Evolutionary conservation across 1,284 basidiomycete species (phyloP), one percentile per base, ranked within the genome.

Genomic region (Ustilago xerochloae): DNA sequence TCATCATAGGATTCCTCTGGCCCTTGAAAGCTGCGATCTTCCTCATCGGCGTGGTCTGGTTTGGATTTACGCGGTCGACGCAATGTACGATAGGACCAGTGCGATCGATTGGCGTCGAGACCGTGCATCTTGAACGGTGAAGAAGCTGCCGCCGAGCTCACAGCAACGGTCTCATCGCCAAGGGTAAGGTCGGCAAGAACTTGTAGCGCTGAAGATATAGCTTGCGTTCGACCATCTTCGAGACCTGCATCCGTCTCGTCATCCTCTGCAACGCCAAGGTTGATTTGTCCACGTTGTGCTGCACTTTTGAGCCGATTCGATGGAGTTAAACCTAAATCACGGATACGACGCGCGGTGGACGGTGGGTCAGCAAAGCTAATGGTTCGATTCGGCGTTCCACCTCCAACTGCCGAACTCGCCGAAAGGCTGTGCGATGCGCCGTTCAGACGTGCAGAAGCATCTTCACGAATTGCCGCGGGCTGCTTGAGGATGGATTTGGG

Each of bases 301-400:
- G 53, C n/a, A 30, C 12, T 30, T 47, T n/a, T 52, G 15, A 13
- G 46, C 20, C 48, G 60, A 2, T 51, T 28, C 20, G 56, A 59
- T 1, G 51, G 38, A 64, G 67, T 45, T 22, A 70, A 70, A 63
- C 56, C 66, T 28, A 63, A 28, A 52, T 63, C 48, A 47, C 57
- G 67, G 39, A 45, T 39, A 36, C n/a, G n/a, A n/a, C 52, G 67
- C 49, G 47, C 39, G 20, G 60, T 55, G 7, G 41, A 51, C 15
- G 70, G 63, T 48, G 64, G 64, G 60, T 73, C 70, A 15, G 56
- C 70, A 51, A 73, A 73, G 61, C 70, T 73, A 33, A 73, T 73
- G 8, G 70, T 73, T 48, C 70, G 55, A 54, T 67, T 73, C 15
- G 70, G 70, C 28, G 70, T 73, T 49, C 63, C 63, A n/a, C 36